phyloP scores from a whole-genome alignment of 129 eudicot species.

The Flaveria bidentis region DNA sequence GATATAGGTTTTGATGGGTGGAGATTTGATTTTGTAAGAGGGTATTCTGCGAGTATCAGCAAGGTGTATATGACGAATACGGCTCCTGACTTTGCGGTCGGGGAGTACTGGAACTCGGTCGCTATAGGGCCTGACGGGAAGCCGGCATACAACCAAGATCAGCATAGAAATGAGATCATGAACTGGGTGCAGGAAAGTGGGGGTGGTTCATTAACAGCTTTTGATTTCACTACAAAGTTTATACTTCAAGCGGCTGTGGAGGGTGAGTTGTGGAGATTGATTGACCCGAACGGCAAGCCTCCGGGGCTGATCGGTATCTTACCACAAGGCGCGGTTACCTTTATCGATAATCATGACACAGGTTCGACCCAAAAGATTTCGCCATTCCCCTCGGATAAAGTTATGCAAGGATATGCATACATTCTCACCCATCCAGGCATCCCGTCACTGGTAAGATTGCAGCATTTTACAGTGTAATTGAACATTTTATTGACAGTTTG shows the following conservation, averaged over 20 bases:
- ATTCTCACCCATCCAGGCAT: constrained; percentile 86
- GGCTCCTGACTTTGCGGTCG: constrained; percentile 61
- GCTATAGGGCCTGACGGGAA: constrained; percentile 50
- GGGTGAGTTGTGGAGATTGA: constrained; percentile 75
- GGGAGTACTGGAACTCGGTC: constrained; percentile 55
- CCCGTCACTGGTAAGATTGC: constrained; percentile 54
- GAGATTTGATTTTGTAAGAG: constrained; percentile 66
- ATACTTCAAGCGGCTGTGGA: constrained; percentile 75
- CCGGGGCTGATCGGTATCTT: constrained; percentile 66
- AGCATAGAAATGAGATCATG: constrained; percentile 51
- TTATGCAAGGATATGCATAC: constrained; percentile 76
- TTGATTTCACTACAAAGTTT: constrained; percentile 75
- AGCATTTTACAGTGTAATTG: neutral
- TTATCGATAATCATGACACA: constrained; percentile 78
- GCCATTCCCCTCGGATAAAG: constrained; percentile 84
- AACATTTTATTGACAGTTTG: neutral
- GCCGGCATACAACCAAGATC: constrained; percentile 57
- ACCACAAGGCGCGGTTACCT: constrained; percentile 60
- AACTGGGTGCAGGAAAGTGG: constrained; percentile 52
- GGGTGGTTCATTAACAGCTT: constrained; percentile 58
- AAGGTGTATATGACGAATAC: constrained; percentile 64
- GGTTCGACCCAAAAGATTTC: constrained; percentile 64
- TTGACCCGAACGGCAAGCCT: constrained; percentile 58
- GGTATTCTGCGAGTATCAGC: constrained; percentile 55
- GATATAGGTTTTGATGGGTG: constrained; percentile 78